phyloP scores from a whole-genome alignment of 2,329 filamentous ascomycete species.

The Hymenoscyphus fraxineus region DNA sequence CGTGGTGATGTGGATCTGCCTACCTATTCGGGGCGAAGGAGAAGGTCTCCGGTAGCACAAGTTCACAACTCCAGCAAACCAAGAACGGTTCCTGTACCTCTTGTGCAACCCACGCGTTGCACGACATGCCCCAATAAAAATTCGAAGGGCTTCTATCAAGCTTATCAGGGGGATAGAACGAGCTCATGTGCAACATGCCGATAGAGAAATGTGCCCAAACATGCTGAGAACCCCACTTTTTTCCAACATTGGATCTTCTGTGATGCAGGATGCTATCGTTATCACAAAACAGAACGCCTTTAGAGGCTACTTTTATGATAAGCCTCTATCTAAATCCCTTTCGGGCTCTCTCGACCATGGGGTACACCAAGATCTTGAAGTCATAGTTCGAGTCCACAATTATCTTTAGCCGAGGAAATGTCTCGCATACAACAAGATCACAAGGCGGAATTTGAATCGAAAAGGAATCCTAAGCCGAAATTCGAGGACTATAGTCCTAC shows the following conservation, averaged over 20 bases:
- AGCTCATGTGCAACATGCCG: background rate
- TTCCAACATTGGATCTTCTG: background rate
- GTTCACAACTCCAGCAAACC: too few relatives aligned
- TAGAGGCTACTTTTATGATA: background rate
- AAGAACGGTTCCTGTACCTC: background rate
- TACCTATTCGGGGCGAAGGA: background rate
- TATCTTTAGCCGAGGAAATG: background rate
- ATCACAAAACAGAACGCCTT: background rate
- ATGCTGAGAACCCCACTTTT: background rate
- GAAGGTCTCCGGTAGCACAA: background rate
- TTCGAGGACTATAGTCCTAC: background rate
- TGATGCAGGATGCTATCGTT: background rate
- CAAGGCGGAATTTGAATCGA: background rate
- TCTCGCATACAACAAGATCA: background rate
- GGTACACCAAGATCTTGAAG: background rate
- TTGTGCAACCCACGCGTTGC: background rate
- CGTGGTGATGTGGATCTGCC: background rate
- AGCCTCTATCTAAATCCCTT: background rate
- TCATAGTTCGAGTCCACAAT: background rate
- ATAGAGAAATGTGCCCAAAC: background rate
- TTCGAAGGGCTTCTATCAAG: too few relatives aligned
- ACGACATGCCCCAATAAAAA: background rate
- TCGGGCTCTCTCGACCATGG: background rate
- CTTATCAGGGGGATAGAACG: background rate
- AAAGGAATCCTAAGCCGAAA: background rate